Evolutionary conservation across 2,329 filamentous ascomycete species (phyloP).

Genomic region (Aspergillus amoenus): DNA sequence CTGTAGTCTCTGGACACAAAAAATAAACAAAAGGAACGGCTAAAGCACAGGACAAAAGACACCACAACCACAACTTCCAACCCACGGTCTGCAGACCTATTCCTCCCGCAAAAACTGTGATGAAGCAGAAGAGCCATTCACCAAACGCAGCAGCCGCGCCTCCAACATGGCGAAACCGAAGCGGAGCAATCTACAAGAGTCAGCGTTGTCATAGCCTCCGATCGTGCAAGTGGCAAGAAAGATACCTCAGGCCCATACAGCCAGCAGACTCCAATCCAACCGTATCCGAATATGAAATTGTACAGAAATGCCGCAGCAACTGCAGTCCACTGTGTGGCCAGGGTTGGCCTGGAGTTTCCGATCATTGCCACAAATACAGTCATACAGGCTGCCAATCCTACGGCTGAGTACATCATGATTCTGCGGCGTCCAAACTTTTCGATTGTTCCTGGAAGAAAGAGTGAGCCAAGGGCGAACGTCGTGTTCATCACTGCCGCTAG

Average conservation of each 20-base stretch:
- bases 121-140: constrained; percentile 3
- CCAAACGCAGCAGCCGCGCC: neutral
- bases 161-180: neutral
- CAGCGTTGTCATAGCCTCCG: neutral
- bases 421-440: neutral
- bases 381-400: neutral
- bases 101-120: neutral
- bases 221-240: no score
- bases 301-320: neutral
- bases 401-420: neutral
- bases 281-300: constrained; percentile 4
- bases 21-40: neutral
- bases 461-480: neutral
- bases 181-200: neutral
- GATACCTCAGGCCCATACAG: neutral
- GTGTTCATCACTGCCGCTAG: constrained; percentile 1
- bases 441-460: neutral
- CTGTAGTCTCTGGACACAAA: neutral
- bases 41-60: neutral
- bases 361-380: neutral
- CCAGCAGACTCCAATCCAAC: neutral
- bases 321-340: neutral
- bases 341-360: neutral
- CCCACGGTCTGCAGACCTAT: constrained; percentile 4
- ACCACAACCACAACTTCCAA: constrained; percentile 5